Evolutionary conservation across 106 monocot genomes (phyloP), one percentile per base, ranked within the genome.

Genomic region (Dendrobium nobile): DNA sequence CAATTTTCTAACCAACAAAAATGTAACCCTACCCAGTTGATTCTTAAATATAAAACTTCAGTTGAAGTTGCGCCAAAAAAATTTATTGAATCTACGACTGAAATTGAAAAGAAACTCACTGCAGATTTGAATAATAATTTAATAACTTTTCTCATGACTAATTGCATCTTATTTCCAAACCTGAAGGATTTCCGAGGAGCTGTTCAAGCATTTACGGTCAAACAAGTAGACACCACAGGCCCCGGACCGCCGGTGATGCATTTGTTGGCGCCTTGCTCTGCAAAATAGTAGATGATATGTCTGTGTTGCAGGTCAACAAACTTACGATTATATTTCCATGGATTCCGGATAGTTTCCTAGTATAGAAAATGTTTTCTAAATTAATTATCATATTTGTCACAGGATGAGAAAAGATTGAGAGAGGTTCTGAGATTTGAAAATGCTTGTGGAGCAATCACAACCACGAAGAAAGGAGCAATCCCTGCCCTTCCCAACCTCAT

Each of bases 401-500:
- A 96, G 96, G 91, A 96, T 68, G 92, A 96, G 84, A 86, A 84
- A 78, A 92, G 85, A 74, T 81, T 96, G 81, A 85, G 88, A 54
- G 82, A 93, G 37, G 42, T 86, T 5, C 80, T 96, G 15, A 90
- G 65, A 70, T 96, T 89, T 79, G 87, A 90, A 2, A 96, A 94
- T 37, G 87, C 86, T 0, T 90, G 92, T 20, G 96, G 96, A 41
- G 96, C 92, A 3, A 96, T 96, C 68, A 94, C 93, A 11, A 82
- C 96, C 41, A 96, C 92, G 19, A 93, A 94, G 82, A 96, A 92
- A 77, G 96, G 96, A n/a, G 96, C 96, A 9, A 96, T 96, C 68
- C 96, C 96, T 54, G 87, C 96, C 3, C 77, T 96, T 77, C 96
- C 96, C 15, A 94, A 24, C 31, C 72, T 79, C 77, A 31, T 82